phyloP scores from a whole-genome alignment of 768 basidiomycete species.

The Paxillus involutus region DNA sequence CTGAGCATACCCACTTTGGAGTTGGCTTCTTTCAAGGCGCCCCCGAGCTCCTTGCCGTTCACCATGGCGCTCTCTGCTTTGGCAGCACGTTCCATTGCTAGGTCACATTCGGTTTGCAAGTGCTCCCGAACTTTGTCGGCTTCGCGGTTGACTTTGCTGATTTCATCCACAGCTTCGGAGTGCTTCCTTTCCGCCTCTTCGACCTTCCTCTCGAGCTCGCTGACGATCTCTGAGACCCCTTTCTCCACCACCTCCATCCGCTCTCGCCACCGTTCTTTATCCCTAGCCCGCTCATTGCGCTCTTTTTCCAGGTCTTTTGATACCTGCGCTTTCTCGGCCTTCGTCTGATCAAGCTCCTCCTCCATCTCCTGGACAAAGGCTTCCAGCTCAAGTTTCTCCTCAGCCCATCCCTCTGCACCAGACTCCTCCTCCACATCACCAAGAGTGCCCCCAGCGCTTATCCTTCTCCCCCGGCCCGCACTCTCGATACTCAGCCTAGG shows the following conservation, averaged over 20 bases:
- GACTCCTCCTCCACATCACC: slow-evolving; percentile 66
- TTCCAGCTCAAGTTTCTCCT: slow-evolving; percentile 62
- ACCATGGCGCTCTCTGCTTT: slow-evolving; percentile 67
- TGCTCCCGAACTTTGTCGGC: slow-evolving; percentile 44
- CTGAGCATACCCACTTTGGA: slow-evolving; percentile 54
- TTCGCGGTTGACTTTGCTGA: slow-evolving; percentile 43
- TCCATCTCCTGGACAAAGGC: slow-evolving; percentile 41
- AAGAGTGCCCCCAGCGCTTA: slow-evolving; percentile 53
- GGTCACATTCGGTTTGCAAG: slow-evolving; percentile 51
- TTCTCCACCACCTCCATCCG: slow-evolving; percentile 71
- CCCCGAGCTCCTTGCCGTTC: slow-evolving; percentile 65
- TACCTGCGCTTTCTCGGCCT: slow-evolving; percentile 45
- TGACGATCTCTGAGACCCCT: slow-evolving; percentile 66
- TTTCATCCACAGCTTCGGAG: slow-evolving; percentile 39
- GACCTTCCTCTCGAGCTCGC: slow-evolving; percentile 59
- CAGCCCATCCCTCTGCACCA: slow-evolving; percentile 64
- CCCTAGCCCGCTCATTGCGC: slow-evolving; percentile 54
- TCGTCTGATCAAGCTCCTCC: slow-evolving; percentile 38
- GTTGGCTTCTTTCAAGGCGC: slow-evolving; percentile 65
- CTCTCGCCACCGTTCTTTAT: slow-evolving; percentile 70
- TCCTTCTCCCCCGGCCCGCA: slow-evolving; percentile 41
- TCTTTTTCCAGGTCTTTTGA: slow-evolving; percentile 54
- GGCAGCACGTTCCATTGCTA: slow-evolving; percentile 56
- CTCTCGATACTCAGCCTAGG: slow-evolving; percentile 26
- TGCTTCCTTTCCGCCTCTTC: slow-evolving; percentile 50